Base-by-base conservation (phyloP, 177 flowering plant genomes). In the Vitis hybrid region DNA sequence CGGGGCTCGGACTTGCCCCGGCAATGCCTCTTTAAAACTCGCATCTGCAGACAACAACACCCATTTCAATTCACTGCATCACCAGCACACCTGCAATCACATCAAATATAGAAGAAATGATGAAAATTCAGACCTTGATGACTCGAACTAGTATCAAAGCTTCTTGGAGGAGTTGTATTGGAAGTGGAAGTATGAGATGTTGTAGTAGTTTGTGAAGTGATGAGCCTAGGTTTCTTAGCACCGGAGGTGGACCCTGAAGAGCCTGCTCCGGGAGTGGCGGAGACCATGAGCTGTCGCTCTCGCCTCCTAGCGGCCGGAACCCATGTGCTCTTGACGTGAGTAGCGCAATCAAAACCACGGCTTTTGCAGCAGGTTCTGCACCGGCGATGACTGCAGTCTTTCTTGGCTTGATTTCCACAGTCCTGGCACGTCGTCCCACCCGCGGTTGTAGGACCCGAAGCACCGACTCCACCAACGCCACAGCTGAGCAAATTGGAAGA, bases 321-420 rank as follows among this genome's bases (percentile, higher is more conserved):
- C 99, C 99, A 95, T 11, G 99, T 95, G 85, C 99, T 95, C 84
- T 87, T 95, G 61, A 95, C 88, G 77, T 95, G 99, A 45, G 99
- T 93, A 6, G 87, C 16, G 66, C 99, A 95, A 51, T 92, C 93
- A 64, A 75, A 93, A 0, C 94, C 94, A 0, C 97, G 86, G 71
- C 95, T 93, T 75, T 88, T 93, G 70, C 99, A 95, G 70, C 99
- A 95, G 19, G 98, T 95, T 71, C 99, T 77, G 70, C 99, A 95
- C 78, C 99, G 77, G 10, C 90, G 65, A 66, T 91, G 90, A 57
- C 77, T 80, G 65, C 99, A 95, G 69, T 95, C 99, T 68, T 93
- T 95, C 84, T 95, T 95, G 5, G 98, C 92, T 72, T 95, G 99
- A 79, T 95, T 95, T 2, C 98, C 98, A 69, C 98, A 95, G 67